phyloP scores from a whole-genome alignment of 2,329 filamentous ascomycete species.

The Calcarisporium arbuscula region DNA sequence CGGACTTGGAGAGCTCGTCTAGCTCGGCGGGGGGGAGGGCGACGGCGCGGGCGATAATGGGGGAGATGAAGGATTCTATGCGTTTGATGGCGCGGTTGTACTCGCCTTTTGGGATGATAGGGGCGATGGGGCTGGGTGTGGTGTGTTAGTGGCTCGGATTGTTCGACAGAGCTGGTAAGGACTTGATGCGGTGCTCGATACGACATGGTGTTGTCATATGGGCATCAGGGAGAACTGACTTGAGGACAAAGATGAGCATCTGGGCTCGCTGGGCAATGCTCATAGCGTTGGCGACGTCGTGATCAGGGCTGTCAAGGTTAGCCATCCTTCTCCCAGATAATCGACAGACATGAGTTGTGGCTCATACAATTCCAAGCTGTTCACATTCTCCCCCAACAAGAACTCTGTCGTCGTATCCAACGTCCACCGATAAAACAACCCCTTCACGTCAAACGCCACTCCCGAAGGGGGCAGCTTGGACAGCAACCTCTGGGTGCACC shows the following conservation, averaged over 20 bases:
- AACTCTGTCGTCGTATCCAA: slow-evolving; percentile 64
- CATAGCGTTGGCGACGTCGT: slow-evolving; percentile 63
- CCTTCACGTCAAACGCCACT: slow-evolving; percentile 51
- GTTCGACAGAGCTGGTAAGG: neutral
- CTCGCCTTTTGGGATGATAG: slow-evolving; percentile 48
- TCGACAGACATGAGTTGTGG: neutral
- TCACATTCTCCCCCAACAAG: slow-evolving; percentile 54
- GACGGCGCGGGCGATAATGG: slow-evolving; percentile 62
- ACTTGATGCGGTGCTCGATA: no score
- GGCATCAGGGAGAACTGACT: slow-evolving; percentile 23
- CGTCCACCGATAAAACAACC: slow-evolving; percentile 59
- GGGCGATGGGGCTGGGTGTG: slow-evolving; percentile 47
- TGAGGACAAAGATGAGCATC: slow-evolving; percentile 48
- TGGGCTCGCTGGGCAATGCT: slow-evolving; percentile 63
- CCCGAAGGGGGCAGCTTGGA: slow-evolving; percentile 50
- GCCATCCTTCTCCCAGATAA: slow-evolving; percentile 10
- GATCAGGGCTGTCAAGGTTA: slow-evolving; percentile 35
- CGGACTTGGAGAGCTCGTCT: slow-evolving; percentile 60
- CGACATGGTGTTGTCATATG: no score
- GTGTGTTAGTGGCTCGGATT: neutral
- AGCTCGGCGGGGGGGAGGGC: slow-evolving; percentile 58
- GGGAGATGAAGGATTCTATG: slow-evolving; percentile 63
- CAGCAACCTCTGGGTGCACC: slow-evolving; percentile 51
- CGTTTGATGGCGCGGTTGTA: slow-evolving; percentile 58
- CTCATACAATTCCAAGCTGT: slow-evolving; percentile 35